Evolutionary conservation across 257 asterid genomes (phyloP), one percentile per base, ranked within the genome.

Genomic region (Ehretia macrophylla): DNA sequence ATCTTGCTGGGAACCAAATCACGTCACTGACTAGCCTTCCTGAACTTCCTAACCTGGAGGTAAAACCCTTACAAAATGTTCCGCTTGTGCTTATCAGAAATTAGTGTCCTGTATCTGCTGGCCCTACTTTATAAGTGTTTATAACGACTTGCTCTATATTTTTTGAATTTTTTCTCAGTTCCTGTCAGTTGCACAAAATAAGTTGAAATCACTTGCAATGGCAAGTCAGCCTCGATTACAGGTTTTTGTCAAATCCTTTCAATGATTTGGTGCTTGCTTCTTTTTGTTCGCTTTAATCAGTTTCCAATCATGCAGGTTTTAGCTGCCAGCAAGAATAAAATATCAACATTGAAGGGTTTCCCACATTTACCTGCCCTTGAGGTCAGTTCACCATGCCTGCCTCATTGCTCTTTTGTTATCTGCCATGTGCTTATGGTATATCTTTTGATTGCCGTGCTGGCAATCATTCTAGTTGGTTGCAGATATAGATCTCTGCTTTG

Each of bases 11-110:
- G 67, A 93, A 93, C 69, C 96, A 93, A 74, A 84, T 93, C 72
- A 81, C 96, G 32, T 93, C 99, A 59, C 74, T 93, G 77, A 74
- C 69, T 76, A 86, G 99, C 77, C 99, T 93, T 79, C 99, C 99
- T 0, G 97, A 86, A 82, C 97, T 93, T 64, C 96, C 99, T 32
- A 93, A 93, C 73, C 79, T 93, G 89, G 99, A 93, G 95, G 99
- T 92, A 69, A 10, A 74, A 72, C 59, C 66, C 62, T 60, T 55
- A 57, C 51, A 64, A 48, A 49, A 52, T 45, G 20, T 71, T 70
- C 45, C 14, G 12, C 45, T 42, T 47, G 19, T 57, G 18, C 60
- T 56, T 56, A 42, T 59, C 32, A 62, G n/a, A 14, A 50, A 59
- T 64, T 55, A 22, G 65, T 72, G 21, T 50, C 65, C 18, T 53